Evolutionary conservation across 2,329 filamentous ascomycete genomes (phyloP).

Genomic region (Fusarium torreyae): DNA sequence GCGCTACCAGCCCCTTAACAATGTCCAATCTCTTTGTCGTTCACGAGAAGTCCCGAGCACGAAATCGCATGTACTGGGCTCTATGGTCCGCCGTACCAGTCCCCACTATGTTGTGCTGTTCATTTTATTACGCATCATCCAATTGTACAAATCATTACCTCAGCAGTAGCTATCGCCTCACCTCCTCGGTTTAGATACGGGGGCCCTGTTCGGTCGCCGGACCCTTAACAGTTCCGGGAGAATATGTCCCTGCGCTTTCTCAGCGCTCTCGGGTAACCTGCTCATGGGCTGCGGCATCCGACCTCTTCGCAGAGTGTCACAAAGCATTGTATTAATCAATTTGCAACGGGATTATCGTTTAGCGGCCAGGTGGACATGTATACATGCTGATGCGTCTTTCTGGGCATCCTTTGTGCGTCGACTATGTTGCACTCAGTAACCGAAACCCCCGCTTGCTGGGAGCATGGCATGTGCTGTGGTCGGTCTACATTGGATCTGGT

Average conservation of each 20-base stretch:
- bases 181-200: constrained; percentile 9
- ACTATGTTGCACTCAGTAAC: constrained; percentile 4
- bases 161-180: constrained; percentile 29
- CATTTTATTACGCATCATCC: constrained; percentile 21
- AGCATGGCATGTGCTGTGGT: constrained; percentile 1
- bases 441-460: constrained; percentile 8
- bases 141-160: constrained; percentile 44
- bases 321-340: background rate
- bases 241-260: constrained; percentile 16
- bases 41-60: constrained; percentile 29
- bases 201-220: constrained; percentile 22
- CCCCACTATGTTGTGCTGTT: constrained; percentile 31
- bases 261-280: constrained; percentile 9
- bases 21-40: constrained; percentile 46
- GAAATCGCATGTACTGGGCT: constrained; percentile 40
- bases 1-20: constrained; percentile 49
- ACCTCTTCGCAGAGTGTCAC: constrained; percentile 1
- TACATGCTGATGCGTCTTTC: constrained; percentile 1
- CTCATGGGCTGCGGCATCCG: constrained; percentile 15
- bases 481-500: background rate
- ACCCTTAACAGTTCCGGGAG: constrained; percentile 34
- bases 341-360: background rate
- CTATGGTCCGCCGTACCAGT: constrained; percentile 38
- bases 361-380: background rate
- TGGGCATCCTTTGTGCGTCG: constrained; percentile 1